Base-by-base conservation (phyloP, 177 flowering plant genomes). In the Vitis hybrid region DNA sequence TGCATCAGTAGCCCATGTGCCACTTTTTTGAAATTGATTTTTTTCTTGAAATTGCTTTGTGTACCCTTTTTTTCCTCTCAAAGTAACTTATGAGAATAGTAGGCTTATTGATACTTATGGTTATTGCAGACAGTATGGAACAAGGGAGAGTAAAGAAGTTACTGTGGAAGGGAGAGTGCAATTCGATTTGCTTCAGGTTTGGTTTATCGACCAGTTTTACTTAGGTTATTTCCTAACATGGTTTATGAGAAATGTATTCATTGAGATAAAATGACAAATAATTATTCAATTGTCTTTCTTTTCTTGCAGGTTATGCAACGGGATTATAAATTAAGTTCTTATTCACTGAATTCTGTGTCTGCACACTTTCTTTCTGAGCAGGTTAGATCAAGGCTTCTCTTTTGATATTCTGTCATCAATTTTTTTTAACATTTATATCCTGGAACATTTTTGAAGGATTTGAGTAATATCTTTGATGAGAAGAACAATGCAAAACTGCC, bases 361-460 rank as follows among this genome's bases (percentile, higher is more conserved):
- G 92, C 99, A 30, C 99, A 94, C 78, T 96, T 96, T 76, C 95
- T 96, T 72, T 82, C 84, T 48, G 99, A 96, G 85, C 99, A 96
- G 94, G 99, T 89, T 69, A 70, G 49, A 15, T 64, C 65, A 11
- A 26, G 17, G 51, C n/a, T 58, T 56, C 26, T 52, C 6, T 30
- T 70, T 12, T 10, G 30, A 18, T 21, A 54, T 34, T 3, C 2
- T 2, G 18, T 57, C n/a, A 48, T 39, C 6, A 39, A 39, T 6
- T 39, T 39, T 26, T 60, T 60, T 12, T 12, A 14, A 34, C 34
- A 30, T 3, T 34, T 54, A 54, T 17, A 54, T 54, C 56, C 56
- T 12, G 56, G 56, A 54, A 54, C 3, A 54, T 13, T 54, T 54
- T 54, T 15, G 17, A 6, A 17, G 56, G 56, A 54, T 12, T 15